Conservation (phyloP, 768 basidiomycete species). For the Boletus subparvulus region DNA sequence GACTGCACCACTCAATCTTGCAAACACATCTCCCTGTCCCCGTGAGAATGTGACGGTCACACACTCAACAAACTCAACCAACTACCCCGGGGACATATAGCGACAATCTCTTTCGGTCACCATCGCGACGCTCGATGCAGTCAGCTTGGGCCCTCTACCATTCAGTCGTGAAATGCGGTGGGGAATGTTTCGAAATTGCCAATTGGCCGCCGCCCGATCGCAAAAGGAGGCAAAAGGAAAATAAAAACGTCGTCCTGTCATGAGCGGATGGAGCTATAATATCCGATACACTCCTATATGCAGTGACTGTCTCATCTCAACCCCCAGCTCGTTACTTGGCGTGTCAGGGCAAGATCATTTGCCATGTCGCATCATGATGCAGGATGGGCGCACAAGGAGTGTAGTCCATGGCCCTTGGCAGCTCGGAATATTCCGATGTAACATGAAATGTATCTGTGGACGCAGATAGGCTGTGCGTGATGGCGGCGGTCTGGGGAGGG, state of each 20-base stretch:
- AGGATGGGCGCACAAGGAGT: too few relatives aligned
- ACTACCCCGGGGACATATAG: neutral
- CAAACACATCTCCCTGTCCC: conserved; percentile 2
- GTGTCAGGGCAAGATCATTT: too few relatives aligned
- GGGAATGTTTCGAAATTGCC: conserved; percentile 6
- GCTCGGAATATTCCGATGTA: too few relatives aligned
- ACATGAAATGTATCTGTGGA: too few relatives aligned
- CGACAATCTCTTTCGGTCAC: neutral
- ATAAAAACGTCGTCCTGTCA: neutral
- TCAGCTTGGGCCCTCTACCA: neutral
- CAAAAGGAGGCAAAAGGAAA: neutral
- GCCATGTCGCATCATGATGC: too few relatives aligned
- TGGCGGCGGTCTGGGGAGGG: too few relatives aligned
- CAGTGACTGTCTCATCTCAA: neutral
- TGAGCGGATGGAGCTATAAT: neutral
- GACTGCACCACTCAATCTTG: conserved; percentile 11
- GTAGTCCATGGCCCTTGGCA: too few relatives aligned
- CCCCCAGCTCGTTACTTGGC: too few relatives aligned
- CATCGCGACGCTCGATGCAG: conserved; percentile 1
- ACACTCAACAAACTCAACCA: neutral
- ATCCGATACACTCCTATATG: neutral
- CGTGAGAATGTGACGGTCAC: conserved; percentile 30
- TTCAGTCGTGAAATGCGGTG: too few relatives aligned
- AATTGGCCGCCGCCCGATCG: conserved; percentile 6
- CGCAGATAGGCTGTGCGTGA: too few relatives aligned